Evolutionary conservation across 1,139 yeast genomes (phyloP).

Genomic region (Candida buenavistaensis): DNA sequence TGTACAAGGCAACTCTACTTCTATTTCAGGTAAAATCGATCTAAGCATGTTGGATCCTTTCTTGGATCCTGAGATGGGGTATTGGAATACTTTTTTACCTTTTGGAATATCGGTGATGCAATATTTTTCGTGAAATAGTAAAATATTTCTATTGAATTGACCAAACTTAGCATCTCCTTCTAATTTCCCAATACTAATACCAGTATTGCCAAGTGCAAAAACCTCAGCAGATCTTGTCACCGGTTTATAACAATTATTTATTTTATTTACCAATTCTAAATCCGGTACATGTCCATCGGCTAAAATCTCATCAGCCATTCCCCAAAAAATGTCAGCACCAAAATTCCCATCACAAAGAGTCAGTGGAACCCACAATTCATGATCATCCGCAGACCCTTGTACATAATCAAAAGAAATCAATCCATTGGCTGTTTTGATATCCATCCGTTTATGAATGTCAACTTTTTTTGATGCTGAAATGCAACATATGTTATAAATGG

Average conservation of each 20-base stretch:
- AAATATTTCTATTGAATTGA: conserved; percentile 17
- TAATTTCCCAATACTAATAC: conserved; percentile 32
- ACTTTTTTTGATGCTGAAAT: conserved; percentile 66
- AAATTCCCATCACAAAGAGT: conserved; percentile 40
- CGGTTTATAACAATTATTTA: conserved; percentile 16
- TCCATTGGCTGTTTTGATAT: conserved; percentile 5
- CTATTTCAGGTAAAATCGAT: conserved; percentile 33
- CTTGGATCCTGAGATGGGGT: conserved; percentile 47
- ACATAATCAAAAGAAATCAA: conserved; percentile 49
- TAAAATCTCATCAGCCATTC: conserved; percentile 27
- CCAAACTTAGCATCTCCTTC: conserved; percentile 16
- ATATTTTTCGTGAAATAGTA: conserved; percentile 27
- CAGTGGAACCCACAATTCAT: conserved; percentile 75
- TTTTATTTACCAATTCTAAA: conserved; percentile 17
- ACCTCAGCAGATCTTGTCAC: conserved; percentile 7
- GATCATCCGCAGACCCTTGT: conserved; percentile 94
- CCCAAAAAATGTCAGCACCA: conserved; percentile 62
- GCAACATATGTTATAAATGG: conserved; percentile 33
- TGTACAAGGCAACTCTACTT: conserved; percentile 26
- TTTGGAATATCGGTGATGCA: conserved; percentile 22
- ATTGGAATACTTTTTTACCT: conserved; percentile 16
- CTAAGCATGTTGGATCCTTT: conserved; percentile 63
- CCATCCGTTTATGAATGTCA: conserved; percentile 10
- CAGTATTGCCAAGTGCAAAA: conserved; percentile 20
- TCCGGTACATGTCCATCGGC: conserved; percentile 20